A percentile compares a stretch with the other conserved stretches of the same genome.
These are phyloP conservation scores for Thecaphora frezii DNA, from an alignment of 1,284 basidiomycete genomes.

Conservation along the genomic window DNA sequence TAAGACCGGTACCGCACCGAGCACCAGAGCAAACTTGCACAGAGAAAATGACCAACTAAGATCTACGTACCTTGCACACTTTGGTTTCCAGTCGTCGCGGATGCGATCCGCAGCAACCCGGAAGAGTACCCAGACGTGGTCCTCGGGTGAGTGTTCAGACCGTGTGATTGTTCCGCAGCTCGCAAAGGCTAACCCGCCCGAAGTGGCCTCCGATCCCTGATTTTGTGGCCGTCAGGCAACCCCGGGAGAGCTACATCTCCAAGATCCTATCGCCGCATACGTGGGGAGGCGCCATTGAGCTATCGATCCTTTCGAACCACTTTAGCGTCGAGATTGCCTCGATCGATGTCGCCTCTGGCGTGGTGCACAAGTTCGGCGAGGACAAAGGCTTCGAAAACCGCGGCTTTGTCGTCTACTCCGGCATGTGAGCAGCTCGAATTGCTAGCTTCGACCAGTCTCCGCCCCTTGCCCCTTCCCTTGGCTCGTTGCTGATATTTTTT, in stretches of 20 bases:
- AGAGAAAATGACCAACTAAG: too few species aligned
- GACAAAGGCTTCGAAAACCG: conserved; percentile 20
- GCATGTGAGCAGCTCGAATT: conserved; percentile 17
- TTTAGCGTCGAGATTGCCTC: conserved; percentile 30
- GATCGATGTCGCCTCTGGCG: conserved; percentile 34
- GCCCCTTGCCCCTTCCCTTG: not conserved
- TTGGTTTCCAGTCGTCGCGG: conserved; percentile 10
- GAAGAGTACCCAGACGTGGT: conserved; percentile 31
- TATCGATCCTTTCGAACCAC: conserved; percentile 28
- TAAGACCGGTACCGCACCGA: too few species aligned
- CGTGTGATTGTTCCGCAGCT: too few species aligned
- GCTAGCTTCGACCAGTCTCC: not conserved
- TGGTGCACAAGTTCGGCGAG: conserved; percentile 37
- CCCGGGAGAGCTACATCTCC: conserved; percentile 20
- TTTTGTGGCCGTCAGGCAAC: not conserved
- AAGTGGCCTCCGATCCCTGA: too few species aligned
- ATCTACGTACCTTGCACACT: too few species aligned
- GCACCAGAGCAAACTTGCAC: too few species aligned
- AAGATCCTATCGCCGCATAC: conserved; percentile 16
- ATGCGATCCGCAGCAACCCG: conserved; percentile 20
- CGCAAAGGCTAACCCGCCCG: too few species aligned
- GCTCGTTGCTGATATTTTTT: too few species aligned
- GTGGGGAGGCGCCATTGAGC: conserved; percentile 49
- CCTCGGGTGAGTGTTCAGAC: conserved; percentile 30
- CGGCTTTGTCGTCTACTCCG: conserved; percentile 33